Evolutionary conservation across 108 stramenopile genomes (phyloP).

Genomic region (Licmophora abbreviata): DNA sequence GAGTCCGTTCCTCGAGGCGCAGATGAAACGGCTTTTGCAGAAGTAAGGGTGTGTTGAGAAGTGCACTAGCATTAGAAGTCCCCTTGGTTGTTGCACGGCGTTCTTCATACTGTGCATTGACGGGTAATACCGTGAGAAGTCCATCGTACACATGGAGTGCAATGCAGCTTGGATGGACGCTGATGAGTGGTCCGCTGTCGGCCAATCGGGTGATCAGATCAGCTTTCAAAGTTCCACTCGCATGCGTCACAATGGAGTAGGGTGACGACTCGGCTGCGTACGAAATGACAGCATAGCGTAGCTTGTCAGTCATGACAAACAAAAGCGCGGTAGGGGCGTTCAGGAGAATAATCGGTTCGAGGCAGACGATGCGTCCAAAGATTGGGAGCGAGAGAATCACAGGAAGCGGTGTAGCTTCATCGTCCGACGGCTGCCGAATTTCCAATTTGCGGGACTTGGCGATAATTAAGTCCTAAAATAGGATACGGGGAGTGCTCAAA

Average conservation of each 20-base stretch:
- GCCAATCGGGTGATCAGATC: constrained; percentile 29
- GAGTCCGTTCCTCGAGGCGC: constrained; percentile 64
- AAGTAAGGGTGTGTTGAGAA: background rate
- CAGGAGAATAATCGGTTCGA: constrained; percentile 35
- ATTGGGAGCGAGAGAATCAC: constrained; percentile 52
- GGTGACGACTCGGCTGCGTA: constrained; percentile 13
- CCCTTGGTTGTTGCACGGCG: background rate
- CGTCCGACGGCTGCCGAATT: constrained; percentile 29
- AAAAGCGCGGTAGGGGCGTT: constrained; percentile 28
- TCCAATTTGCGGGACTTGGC: constrained; percentile 58
- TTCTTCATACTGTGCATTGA: constrained; percentile 18
- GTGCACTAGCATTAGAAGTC: background rate
- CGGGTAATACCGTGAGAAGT: constrained; percentile 55
- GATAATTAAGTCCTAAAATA: constrained; percentile 42
- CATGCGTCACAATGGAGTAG: constrained; percentile 39
- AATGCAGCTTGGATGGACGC: constrained; percentile 69
- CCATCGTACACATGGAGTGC: constrained; percentile 74
- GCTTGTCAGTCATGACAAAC: constrained; percentile 65
- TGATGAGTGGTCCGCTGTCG: constrained; percentile 55
- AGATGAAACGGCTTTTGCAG: constrained; percentile 61
- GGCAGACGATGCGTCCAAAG: constrained; percentile 52
- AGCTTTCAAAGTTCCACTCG: constrained; percentile 36
- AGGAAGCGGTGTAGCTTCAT: constrained; percentile 36
- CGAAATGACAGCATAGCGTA: constrained; percentile 50
- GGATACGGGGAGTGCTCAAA: too few species aligned